Conservation (phyloP, 306 rosid species). For the Vigna reflexopilosa region DNA sequence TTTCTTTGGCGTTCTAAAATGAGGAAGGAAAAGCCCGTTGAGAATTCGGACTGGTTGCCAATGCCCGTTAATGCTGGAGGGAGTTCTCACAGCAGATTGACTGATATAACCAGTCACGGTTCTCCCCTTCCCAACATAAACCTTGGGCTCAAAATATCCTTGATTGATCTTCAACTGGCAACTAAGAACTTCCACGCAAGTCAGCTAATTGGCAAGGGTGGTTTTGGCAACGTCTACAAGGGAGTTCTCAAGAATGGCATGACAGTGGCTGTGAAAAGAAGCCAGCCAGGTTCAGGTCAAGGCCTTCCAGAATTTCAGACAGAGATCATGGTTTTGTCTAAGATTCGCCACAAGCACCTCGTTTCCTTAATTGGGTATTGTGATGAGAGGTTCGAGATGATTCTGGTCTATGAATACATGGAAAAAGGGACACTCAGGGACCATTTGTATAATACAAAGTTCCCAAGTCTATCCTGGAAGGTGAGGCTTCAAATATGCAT, state of each 20-base stretch:
- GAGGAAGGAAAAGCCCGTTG: constrained; percentile 30
- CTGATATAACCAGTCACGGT: constrained; percentile 39
- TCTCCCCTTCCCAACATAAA: constrained; percentile 47
- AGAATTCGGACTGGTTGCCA: constrained; percentile 40
- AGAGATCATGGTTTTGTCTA: constrained; percentile 64
- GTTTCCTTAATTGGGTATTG: constrained; percentile 65
- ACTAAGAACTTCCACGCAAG: constrained; percentile 50
- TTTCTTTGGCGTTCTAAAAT: constrained; percentile 39
- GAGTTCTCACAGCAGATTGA: constrained; percentile 47
- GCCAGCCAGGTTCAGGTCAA: constrained; percentile 61
- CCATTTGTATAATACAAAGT: constrained; percentile 45
- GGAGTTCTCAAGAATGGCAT: constrained; percentile 53
- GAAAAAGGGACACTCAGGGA: constrained; percentile 61
- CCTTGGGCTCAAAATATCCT: constrained; percentile 51
- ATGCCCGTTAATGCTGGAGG: constrained; percentile 31
- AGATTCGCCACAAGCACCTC: constrained; percentile 63
- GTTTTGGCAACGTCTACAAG: constrained; percentile 62
- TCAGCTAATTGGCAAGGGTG: constrained; percentile 59
- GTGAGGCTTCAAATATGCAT: constrained; percentile 66
- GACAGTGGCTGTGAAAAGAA: constrained; percentile 60
- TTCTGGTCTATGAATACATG: constrained; percentile 62
- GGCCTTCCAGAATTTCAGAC: constrained; percentile 61
- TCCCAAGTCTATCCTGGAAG: constrained; percentile 53
- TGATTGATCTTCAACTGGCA: constrained; percentile 53
- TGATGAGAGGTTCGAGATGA: constrained; percentile 61